Conservation (phyloP, 495 filamentous ascomycete species). For the Clavariopsis aquatica region DNA sequence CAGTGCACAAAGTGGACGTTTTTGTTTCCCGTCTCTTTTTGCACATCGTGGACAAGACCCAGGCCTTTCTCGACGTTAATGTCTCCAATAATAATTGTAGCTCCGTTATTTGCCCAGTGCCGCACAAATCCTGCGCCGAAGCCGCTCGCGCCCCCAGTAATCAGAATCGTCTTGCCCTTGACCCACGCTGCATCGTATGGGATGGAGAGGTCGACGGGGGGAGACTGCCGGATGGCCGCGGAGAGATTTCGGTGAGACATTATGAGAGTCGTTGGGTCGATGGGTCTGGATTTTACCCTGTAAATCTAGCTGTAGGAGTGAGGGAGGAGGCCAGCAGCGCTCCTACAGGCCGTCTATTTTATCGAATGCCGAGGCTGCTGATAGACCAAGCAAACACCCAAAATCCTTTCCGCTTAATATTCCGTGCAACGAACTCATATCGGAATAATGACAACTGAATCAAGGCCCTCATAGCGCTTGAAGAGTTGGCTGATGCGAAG, state of each 20-base stretch:
- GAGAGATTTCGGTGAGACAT: slow-evolving; percentile 1
- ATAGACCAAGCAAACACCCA: not conserved
- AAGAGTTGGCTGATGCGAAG: not conserved
- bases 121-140: slow-evolving; percentile 44
- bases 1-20: slow-evolving; percentile 56
- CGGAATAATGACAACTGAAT: not conserved
- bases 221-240: slow-evolving; percentile 37
- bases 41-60: slow-evolving; percentile 36
- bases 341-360: not conserved
- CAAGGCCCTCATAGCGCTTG: not conserved
- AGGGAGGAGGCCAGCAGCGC: not conserved
- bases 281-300: not conserved
- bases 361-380: not conserved
- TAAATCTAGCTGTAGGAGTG: not conserved
- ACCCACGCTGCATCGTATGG: slow-evolving; percentile 41
- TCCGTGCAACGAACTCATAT: not conserved
- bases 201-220: slow-evolving; percentile 39
- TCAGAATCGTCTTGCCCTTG: slow-evolving; percentile 47
- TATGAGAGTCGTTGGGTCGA: not conserved
- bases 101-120: slow-evolving; percentile 39
- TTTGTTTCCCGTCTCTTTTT: slow-evolving; percentile 43
- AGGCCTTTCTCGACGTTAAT: slow-evolving; percentile 40
- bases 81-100: slow-evolving; percentile 42
- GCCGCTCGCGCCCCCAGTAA: slow-evolving; percentile 50
- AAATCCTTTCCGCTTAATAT: not conserved